Evolutionary conservation across 306 rosid genomes (phyloP).

Genomic region (Acacia melanoxylon): DNA sequence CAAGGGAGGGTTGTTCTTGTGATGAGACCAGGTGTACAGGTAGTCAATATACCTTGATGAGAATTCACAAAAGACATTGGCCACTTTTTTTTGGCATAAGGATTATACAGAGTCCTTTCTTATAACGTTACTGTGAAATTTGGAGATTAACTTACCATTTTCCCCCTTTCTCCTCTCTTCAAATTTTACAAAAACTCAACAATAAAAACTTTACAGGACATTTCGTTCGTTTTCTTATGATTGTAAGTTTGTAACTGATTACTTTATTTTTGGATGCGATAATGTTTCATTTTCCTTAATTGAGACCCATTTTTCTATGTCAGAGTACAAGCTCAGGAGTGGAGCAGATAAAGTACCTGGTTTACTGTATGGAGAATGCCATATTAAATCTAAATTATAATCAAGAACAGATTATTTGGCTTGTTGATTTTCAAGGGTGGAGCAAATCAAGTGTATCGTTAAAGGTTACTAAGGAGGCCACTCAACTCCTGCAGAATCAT

Average conservation of each 20-base stretch:
- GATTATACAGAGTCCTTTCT: neutral
- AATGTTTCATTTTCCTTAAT: slow-evolving; percentile 20
- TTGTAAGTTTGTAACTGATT: neutral
- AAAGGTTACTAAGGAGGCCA: slow-evolving; percentile 65
- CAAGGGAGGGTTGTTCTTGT: slow-evolving; percentile 72
- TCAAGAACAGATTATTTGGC: slow-evolving; percentile 84
- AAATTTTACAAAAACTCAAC: neutral
- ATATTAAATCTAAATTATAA: slow-evolving; percentile 45
- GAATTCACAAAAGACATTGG: neutral
- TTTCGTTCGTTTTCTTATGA: neutral
- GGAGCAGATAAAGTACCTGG: slow-evolving; percentile 65
- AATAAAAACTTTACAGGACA: neutral
- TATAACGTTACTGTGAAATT: neutral
- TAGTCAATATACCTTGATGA: slow-evolving; percentile 28
- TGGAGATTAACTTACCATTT: neutral
- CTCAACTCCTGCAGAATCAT: slow-evolving; percentile 66
- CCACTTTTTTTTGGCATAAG: neutral
- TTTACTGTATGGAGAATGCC: slow-evolving; percentile 85
- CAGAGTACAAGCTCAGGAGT: slow-evolving; percentile 51
- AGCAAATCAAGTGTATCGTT: slow-evolving; percentile 53
- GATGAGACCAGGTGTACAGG: slow-evolving; percentile 76
- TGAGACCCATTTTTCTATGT: slow-evolving; percentile 18
- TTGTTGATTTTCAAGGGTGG: slow-evolving; percentile 81
- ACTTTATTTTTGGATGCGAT: neutral
- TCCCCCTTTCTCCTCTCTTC: neutral